Evolutionary conservation across 495 filamentous ascomycete species (phyloP).

Genomic region (Penicilliopsis zonata): DNA sequence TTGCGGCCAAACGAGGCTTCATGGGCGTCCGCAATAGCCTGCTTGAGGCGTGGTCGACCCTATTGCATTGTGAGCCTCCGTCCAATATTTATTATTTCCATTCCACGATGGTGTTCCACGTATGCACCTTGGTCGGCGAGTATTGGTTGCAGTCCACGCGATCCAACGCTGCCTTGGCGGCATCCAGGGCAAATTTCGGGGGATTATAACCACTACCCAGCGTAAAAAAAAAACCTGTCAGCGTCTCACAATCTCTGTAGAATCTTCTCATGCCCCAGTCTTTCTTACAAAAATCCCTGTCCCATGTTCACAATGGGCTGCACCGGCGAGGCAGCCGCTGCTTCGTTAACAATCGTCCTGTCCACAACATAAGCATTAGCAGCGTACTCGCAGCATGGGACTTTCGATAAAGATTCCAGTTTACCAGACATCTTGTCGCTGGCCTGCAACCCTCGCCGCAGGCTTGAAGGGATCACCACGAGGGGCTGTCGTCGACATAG

Average conservation of each 20-base stretch:
- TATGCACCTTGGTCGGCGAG: slow-evolving; percentile 68
- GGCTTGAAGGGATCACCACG: slow-evolving; percentile 49
- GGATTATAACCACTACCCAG: slow-evolving; percentile 81
- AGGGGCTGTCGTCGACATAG: slow-evolving; percentile 32
- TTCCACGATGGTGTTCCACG: background rate
- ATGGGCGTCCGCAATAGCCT: slow-evolving; percentile 86
- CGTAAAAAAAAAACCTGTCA: background rate
- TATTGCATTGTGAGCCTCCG: slow-evolving; percentile 8
- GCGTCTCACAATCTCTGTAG: too few species aligned
- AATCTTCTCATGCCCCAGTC: too few species aligned
- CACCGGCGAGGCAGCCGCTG: slow-evolving; percentile 65
- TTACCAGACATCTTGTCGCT: slow-evolving; percentile 91
- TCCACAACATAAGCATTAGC: slow-evolving; percentile 4
- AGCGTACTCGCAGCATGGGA: background rate
- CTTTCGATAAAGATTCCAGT: slow-evolving; percentile 2
- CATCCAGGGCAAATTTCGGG: slow-evolving; percentile 79
- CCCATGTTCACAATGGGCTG: slow-evolving; percentile 94
- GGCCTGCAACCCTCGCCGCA: slow-evolving; percentile 65
- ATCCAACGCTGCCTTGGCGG: slow-evolving; percentile 79
- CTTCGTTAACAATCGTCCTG: slow-evolving; percentile 95
- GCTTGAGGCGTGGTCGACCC: slow-evolving; percentile 78
- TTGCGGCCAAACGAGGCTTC: slow-evolving; percentile 69
- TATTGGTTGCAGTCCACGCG: slow-evolving; percentile 98
- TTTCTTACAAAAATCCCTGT: slow-evolving; percentile 73
- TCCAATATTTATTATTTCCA: background rate